Evolutionary conservation across 208 protist genomes (phyloP), one percentile per base, ranked within the genome.

Genomic region (Acanthamoeba sp.): DNA sequence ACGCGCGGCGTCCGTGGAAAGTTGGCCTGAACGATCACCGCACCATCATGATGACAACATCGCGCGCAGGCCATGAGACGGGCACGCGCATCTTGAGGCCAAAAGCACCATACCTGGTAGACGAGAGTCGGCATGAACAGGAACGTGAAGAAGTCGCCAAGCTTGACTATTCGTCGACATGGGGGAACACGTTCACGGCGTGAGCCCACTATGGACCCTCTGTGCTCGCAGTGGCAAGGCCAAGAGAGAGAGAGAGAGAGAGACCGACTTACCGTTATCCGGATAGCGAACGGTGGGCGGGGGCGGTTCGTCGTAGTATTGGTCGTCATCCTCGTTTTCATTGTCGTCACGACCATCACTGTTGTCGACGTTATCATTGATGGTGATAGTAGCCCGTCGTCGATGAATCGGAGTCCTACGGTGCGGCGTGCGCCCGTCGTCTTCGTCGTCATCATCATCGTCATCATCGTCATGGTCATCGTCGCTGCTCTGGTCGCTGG

Each of bases 91-190:
- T n/a, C n/a, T 66, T 66, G 59, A 24, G 24, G 59, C 24, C 59
- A 66, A 66, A 66, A 24, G 59, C 59, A 66, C 59, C 59, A 66
- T 73, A 73, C 80, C 80, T 42, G 36, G 80, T 64, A 88, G 50
- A 88, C 80, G 12, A 88, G 80, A 14, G 80, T 88, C 24, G 80
- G 80, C 40, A 88, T 64, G 34, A 88, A 88, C 22, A 88, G n/a
- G 22, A 88, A 88, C 2, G 29, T 22, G 36, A 88, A 88, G 50
- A 88, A 88, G 80, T 62, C 36, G 24, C 80, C 6, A 2, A 62
- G n/a, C 6, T 48, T 88, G 18, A 88, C 80, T 88, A 24, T n/a
- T n/a, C n/a, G n/a, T n/a, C n/a, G n/a, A n/a, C n/a, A n/a, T n/a
- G n/a, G n/a, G n/a, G n/a, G n/a, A n/a, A n/a, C n/a, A n/a, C n/a